Percentiles rank a stretch among this genome's conserved stretches.
Conservation (phyloP, 495 filamentous ascomycete genomes). For the Halenospora varia region DNA sequence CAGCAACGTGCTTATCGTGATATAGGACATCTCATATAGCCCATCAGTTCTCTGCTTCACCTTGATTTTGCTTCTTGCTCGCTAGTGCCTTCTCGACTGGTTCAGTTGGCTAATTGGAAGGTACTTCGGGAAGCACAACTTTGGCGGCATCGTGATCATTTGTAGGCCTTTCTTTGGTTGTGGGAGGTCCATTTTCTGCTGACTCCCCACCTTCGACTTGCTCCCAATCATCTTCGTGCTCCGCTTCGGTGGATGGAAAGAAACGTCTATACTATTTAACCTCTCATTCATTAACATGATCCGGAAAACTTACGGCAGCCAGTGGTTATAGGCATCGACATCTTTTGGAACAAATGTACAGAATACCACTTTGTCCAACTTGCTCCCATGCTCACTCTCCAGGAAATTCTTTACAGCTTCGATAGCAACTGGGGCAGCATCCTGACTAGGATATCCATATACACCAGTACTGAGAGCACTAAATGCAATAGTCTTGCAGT, state of each 20-base stretch:
- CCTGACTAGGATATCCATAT: slow-evolving; percentile 77
- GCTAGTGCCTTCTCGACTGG: slow-evolving; percentile 21
- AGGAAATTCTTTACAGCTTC: slow-evolving; percentile 69
- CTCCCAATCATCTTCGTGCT: slow-evolving; percentile 24
- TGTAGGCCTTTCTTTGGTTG: slow-evolving; percentile 6
- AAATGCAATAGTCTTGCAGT: slow-evolving; percentile 73
- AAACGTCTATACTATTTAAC: slow-evolving; percentile 10
- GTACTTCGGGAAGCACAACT: slow-evolving; percentile 32
- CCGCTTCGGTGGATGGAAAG: slow-evolving; percentile 16
- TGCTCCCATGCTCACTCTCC: slow-evolving; percentile 46
- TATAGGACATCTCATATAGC: not conserved
- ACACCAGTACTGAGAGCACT: slow-evolving; percentile 79
- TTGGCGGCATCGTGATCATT: slow-evolving; percentile 12
- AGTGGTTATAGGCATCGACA: slow-evolving; percentile 60
- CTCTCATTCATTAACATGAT: not conserved
- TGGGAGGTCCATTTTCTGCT: slow-evolving; percentile 15
- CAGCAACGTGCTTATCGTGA: not conserved
- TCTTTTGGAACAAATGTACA: slow-evolving; percentile 79
- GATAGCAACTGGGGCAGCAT: slow-evolving; percentile 66
- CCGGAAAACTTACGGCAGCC: slow-evolving; percentile 62
- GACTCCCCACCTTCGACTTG: slow-evolving; percentile 24
- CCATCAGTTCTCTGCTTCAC: slow-evolving; percentile 6
- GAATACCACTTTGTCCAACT: slow-evolving; percentile 73
- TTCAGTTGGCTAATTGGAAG: slow-evolving; percentile 31
- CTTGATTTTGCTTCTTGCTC: slow-evolving; percentile 33